A percentile compares a stretch with the other conserved stretches of the same genome.
Conservation (phyloP, 352 stramenopile genomes). For the Phytophthora citrophthora region DNA sequence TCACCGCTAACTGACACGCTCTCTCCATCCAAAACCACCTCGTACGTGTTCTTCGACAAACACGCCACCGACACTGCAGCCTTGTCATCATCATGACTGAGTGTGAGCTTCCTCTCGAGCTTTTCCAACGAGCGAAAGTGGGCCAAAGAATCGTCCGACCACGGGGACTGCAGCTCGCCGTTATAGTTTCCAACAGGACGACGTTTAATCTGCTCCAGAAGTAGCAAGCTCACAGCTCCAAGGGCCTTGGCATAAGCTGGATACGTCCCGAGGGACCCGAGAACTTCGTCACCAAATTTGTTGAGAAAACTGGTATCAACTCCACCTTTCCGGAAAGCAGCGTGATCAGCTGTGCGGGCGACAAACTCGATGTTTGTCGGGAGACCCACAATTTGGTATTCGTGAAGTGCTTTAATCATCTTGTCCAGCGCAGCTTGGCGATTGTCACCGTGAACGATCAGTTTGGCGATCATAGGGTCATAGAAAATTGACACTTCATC, state of each 20-base stretch:
- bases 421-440: slow-evolving; percentile 84
- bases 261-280: slow-evolving; percentile 62
- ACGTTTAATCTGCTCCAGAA: slow-evolving; percentile 63
- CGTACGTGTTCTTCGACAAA: slow-evolving; percentile 46
- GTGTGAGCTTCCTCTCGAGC: slow-evolving; percentile 54
- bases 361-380: slow-evolving; percentile 96
- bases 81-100: slow-evolving; percentile 53
- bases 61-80: slow-evolving; percentile 53
- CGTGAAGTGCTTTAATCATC: slow-evolving; percentile 82
- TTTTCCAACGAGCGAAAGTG: slow-evolving; percentile 71
- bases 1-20: slow-evolving; percentile 37
- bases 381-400: slow-evolving; percentile 94
- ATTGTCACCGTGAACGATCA: slow-evolving; percentile 92
- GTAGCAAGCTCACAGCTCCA: slow-evolving; percentile 74
- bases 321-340: slow-evolving; percentile 88
- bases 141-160: slow-evolving; percentile 52
- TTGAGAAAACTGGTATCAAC: slow-evolving; percentile 95
- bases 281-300: slow-evolving; percentile 88
- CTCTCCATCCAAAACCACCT: slow-evolving; percentile 41
- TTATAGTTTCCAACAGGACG: slow-evolving; percentile 42
- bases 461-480: slow-evolving; percentile 95
- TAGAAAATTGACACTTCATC: slow-evolving; percentile 94
- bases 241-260: slow-evolving; percentile 73
- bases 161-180: slow-evolving; percentile 63
- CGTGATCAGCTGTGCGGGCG: slow-evolving; percentile 86